Evolutionary conservation across 2,329 filamentous ascomycete species (phyloP).

Genomic region (Aspergillus hiratsukae): DNA sequence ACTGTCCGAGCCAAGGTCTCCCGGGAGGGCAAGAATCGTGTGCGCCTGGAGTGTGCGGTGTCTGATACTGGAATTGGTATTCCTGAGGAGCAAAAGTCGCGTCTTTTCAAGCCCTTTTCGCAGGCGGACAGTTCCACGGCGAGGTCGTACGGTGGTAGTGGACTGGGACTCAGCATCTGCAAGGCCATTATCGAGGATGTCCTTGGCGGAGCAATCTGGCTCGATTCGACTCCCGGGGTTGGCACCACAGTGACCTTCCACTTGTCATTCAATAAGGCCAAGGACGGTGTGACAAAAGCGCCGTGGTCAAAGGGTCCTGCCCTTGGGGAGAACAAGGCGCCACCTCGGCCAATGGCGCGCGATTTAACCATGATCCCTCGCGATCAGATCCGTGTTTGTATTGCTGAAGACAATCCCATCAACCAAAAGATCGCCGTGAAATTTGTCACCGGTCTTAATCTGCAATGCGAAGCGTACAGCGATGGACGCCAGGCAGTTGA

Average conservation of each 20-base stretch:
- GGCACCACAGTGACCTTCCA: slow-evolving; percentile 69
- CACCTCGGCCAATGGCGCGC: slow-evolving; percentile 46
- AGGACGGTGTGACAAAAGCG: slow-evolving; percentile 52
- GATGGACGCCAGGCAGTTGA: slow-evolving; percentile 87
- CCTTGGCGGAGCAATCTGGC: slow-evolving; percentile 78
- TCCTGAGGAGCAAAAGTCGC: slow-evolving; percentile 67
- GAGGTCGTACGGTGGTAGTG: slow-evolving; percentile 85
- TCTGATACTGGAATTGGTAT: slow-evolving; percentile 90
- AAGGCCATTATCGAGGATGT: slow-evolving; percentile 91
- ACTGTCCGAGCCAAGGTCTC: slow-evolving; percentile 75
- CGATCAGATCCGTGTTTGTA: slow-evolving; percentile 78
- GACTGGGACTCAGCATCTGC: slow-evolving; percentile 87
- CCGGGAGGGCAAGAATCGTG: slow-evolving; percentile 63
- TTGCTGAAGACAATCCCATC: slow-evolving; percentile 92
- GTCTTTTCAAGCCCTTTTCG: slow-evolving; percentile 87
- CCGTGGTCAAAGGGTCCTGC: slow-evolving; percentile 50
- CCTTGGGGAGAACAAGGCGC: slow-evolving; percentile 39
- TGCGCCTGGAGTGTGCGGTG: slow-evolving; percentile 79
- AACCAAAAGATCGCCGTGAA: slow-evolving; percentile 92
- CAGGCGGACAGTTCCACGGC: slow-evolving; percentile 90
- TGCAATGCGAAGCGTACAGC: slow-evolving; percentile 81
- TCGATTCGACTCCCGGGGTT: slow-evolving; percentile 67
- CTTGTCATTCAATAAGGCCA: slow-evolving; percentile 77
- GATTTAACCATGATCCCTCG: slow-evolving; percentile 71
- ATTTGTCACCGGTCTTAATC: slow-evolving; percentile 80